Evolutionary conservation across 2,329 filamentous ascomycete genomes (phyloP).

Genomic region (Pseudogymnoascus destructans): DNA sequence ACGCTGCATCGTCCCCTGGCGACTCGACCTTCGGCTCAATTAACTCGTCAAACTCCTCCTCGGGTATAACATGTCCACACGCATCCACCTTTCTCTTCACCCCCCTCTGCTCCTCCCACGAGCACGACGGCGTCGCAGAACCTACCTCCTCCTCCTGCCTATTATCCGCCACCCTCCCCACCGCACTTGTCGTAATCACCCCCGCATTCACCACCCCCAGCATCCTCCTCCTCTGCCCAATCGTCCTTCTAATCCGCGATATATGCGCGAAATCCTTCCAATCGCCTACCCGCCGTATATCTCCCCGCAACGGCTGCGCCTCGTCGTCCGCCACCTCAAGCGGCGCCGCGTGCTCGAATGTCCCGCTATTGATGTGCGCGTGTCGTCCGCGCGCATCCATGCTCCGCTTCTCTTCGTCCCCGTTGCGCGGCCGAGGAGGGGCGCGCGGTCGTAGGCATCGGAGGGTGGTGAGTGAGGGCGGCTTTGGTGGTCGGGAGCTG

Average conservation of each 20-base stretch:
- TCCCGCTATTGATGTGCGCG: background rate
- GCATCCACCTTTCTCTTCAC: background rate
- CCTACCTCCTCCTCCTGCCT: background rate
- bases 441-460: background rate
- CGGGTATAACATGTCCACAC: background rate
- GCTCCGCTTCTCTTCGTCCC: background rate
- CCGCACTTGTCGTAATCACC: background rate
- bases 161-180: background rate
- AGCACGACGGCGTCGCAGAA: background rate
- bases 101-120: background rate
- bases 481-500: background rate
- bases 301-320: background rate
- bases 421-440: background rate
- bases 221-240: background rate
- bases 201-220: background rate
- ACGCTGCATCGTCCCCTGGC: background rate
- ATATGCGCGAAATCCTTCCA: background rate
- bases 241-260: background rate
- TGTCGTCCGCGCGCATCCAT: background rate
- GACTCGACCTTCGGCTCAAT: background rate
- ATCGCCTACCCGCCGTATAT: background rate
- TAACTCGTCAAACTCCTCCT: conserved; percentile 1
- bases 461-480: background rate
- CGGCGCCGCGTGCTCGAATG: background rate
- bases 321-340: background rate